Conservation (phyloP, 2,329 filamentous ascomycete genomes). For the Amauroascus verrucosus region DNA sequence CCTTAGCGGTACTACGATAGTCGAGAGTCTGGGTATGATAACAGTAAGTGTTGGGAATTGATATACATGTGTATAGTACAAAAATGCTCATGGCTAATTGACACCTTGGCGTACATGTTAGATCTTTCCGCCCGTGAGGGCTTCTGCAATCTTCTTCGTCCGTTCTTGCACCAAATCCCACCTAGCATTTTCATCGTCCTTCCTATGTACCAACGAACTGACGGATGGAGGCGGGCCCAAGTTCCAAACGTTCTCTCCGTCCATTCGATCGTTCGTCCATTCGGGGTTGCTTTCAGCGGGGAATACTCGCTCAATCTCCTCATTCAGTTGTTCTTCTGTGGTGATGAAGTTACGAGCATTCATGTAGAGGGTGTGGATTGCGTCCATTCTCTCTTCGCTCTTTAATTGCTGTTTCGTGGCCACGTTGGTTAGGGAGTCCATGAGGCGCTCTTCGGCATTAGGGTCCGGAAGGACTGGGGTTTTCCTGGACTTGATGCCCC, state of each 20-base stretch:
- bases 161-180: constrained; percentile 45
- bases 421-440: constrained; percentile 33
- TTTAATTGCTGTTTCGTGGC: constrained; percentile 42
- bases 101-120: not conserved
- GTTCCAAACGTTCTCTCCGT: constrained; percentile 45
- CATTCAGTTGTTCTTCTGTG: constrained; percentile 63
- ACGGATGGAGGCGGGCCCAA: constrained; percentile 37
- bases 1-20: not conserved
- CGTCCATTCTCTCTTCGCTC: constrained; percentile 53
- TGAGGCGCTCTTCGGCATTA: constrained; percentile 45
- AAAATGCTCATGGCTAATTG: not conserved
- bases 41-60: not conserved
- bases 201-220: constrained; percentile 24
- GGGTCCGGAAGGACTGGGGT: constrained; percentile 52
- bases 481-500: constrained; percentile 40
- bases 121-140: constrained; percentile 54
- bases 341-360: constrained; percentile 81
- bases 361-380: constrained; percentile 80
- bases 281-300: constrained; percentile 45
- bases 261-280: constrained; percentile 34
- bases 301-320: constrained; percentile 67
- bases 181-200: constrained; percentile 26
- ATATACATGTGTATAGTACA: constrained; percentile 4
- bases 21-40: no score
- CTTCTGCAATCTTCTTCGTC: constrained; percentile 55